Base-by-base conservation (phyloP, 192 early-diverging fungal genomes). In the Entomortierella beljakovae region DNA sequence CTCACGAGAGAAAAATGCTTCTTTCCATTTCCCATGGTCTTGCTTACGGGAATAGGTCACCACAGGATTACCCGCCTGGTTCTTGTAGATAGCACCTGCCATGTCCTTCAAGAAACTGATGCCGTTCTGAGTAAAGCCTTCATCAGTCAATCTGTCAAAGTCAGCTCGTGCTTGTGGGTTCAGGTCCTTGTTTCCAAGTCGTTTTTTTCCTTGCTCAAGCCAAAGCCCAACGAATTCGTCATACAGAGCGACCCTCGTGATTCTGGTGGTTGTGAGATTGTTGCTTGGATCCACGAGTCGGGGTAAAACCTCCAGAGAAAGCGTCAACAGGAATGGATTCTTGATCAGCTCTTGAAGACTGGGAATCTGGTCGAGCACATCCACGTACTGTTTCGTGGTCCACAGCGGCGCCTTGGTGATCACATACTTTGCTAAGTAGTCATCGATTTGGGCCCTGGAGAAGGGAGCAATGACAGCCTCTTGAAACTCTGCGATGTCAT, bases 401-500 rank as follows among this genome's bases (percentile, higher is more conserved):
- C 64, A 65, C 23, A 65, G 63, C 32, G 64, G 52, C 53, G 37
- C 53, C 67, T 59, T 57, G 34, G 46, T 35, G 46, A 46, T 34
- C 11, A 69, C 67, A 54, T 69, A 69, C 49, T 69, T 28, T 38
- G 18, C 37, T 3, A 69, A 1, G 37, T 69, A 69, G 31, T 59
- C 34, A 11, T 69, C 13, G 22, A 69, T 18, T 28, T 60, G 67
- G 22, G n/a, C 35, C 57, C 22, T 48, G 22, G 67, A 53, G 57
- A 69, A 69, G 0, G 67, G 67, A 40, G 57, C 67, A 53, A 69
- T 69, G 28, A 69, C 67, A 8, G 67, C 67, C 50, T 69, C 67
- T 52, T 53, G 67, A 42, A 69, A 60, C 46, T 56, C 33, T 16
- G 31, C 18, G 16, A 18, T 28, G n/a, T 50, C 33, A 16, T 26